Evolutionary conservation across 2,329 filamentous ascomycete species (phyloP).

Genomic region (Exophiala dermatitidis): DNA sequence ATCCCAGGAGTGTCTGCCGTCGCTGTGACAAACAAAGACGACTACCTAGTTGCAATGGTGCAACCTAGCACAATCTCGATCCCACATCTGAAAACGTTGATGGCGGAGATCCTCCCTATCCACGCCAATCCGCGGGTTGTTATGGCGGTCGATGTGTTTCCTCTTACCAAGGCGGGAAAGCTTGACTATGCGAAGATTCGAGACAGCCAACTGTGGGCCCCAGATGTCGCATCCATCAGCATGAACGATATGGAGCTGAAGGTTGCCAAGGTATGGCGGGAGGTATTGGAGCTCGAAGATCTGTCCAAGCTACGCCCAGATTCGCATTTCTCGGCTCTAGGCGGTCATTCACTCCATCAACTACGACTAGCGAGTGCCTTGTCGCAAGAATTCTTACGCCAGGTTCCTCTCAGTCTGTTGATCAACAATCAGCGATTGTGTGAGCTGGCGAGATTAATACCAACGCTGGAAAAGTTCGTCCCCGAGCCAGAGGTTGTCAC

Average conservation of each 20-base stretch:
- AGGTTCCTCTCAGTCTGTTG: background rate
- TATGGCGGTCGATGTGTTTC: constrained; percentile 27
- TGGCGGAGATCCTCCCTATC: constrained; percentile 20
- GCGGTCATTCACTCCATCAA: constrained; percentile 29
- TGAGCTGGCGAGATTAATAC: background rate
- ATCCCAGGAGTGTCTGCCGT: constrained; percentile 18
- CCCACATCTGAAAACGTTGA: constrained; percentile 2
- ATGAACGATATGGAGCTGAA: too few species aligned
- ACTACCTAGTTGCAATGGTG: constrained; percentile 30
- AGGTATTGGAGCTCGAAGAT: background rate
- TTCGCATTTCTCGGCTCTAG: constrained; percentile 28
- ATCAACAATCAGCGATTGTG: background rate
- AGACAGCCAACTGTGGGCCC: too few species aligned
- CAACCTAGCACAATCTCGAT: constrained; percentile 24
- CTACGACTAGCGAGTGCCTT: constrained; percentile 6
- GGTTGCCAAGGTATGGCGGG: background rate
- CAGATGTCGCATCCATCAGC: too few species aligned
- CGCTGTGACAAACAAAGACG: constrained; percentile 27
- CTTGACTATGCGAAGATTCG: constrained; percentile 31
- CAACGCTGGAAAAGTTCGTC: background rate
- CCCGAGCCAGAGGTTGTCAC: too few species aligned
- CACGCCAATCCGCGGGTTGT: constrained; percentile 30
- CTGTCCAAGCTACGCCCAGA: constrained; percentile 12
- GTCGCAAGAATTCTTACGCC: background rate
- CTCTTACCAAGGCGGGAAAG: constrained; percentile 31